Evolutionary conservation across 2,329 filamentous ascomycete genomes (phyloP).

Genomic region (Magnaporthales sp.): DNA sequence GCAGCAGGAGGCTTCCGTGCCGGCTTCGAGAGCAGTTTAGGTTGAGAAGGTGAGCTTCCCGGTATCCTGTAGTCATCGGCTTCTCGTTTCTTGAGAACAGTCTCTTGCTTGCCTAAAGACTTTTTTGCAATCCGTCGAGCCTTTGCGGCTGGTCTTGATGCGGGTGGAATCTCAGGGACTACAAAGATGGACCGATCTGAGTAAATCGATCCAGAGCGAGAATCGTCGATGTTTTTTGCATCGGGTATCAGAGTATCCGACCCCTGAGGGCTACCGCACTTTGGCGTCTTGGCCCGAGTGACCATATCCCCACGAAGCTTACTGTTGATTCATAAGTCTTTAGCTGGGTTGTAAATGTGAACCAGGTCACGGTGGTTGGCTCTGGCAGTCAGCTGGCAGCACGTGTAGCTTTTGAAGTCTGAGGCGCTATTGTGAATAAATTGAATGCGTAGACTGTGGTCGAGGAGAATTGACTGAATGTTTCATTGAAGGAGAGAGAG

Average conservation of each 20-base stretch:
- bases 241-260: background rate
- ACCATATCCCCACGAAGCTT: background rate
- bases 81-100: background rate
- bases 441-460: background rate
- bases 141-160: background rate
- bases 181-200: background rate
- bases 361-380: no score
- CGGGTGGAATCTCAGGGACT: background rate
- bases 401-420: background rate
- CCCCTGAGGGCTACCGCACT: background rate
- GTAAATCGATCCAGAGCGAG: background rate
- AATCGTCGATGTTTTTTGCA: background rate
- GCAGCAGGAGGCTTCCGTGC: background rate
- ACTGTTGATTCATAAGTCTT: background rate
- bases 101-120: background rate
- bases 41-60: background rate
- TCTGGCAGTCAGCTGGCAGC: background rate
- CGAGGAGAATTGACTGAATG: background rate
- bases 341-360: background rate
- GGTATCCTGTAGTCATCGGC: background rate
- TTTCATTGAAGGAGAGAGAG: no score
- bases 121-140: background rate
- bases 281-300: background rate
- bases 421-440: background rate
- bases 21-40: background rate